A percentile compares a stretch with the other conserved stretches of the same genome.
Conservation (phyloP, 2,329 filamentous ascomycete genomes). For the Diaporthe vexans region DNA sequence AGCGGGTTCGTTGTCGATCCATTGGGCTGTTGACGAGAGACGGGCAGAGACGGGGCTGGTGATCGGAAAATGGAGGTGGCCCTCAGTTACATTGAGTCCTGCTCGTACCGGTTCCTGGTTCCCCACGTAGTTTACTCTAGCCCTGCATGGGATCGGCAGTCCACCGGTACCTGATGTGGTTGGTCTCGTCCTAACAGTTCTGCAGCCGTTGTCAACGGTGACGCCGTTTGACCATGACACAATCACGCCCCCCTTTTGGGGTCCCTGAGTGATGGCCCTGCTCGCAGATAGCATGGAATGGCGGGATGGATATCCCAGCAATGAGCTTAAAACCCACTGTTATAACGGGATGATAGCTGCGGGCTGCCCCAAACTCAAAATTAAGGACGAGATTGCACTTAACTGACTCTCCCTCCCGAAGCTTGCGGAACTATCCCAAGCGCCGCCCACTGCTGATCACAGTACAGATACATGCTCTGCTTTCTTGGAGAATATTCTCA, state of each 20-base stretch:
- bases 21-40: constrained; percentile 9
- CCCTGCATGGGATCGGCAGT: constrained; percentile 20
- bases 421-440: not conserved
- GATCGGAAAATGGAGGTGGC: not conserved
- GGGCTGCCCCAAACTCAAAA: not conserved
- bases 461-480: too few species aligned
- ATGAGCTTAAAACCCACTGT: constrained; percentile 16
- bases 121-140: constrained; percentile 14
- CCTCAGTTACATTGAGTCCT: constrained; percentile 18
- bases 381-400: constrained; percentile 11
- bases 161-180: not conserved
- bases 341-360: constrained; percentile 14
- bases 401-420: constrained; percentile 11
- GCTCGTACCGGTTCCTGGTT: constrained; percentile 23
- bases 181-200: constrained; percentile 4
- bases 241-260: not conserved
- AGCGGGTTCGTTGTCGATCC: constrained; percentile 21
- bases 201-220: not conserved
- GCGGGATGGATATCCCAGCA: constrained; percentile 23
- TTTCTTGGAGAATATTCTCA: not conserved
- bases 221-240: not conserved
- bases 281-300: not conserved
- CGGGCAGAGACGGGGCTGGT: not conserved
- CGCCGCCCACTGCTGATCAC: too few species aligned
- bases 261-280: not conserved